Evolutionary conservation across 192 early-diverging fungal species (phyloP), one percentile per base, ranked within the genome.

Genomic region (Paraglomus occultum): DNA sequence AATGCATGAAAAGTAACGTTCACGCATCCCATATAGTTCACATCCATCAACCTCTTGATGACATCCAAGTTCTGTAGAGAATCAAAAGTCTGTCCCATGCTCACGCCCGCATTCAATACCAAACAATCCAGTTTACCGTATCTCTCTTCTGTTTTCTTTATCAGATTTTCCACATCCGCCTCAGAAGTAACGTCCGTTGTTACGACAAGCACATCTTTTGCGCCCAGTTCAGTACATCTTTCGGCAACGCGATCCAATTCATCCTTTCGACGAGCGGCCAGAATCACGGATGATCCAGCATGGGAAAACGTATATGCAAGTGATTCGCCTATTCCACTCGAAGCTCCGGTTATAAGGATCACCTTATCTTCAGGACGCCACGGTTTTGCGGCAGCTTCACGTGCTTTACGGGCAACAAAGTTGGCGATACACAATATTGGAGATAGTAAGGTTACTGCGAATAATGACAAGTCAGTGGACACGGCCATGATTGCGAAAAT

Each of bases 301-400:
- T 82, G 75, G 18, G 89, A 88, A 63, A 89, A 92, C 53, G 89
- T 82, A 15, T 84, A 62, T 15, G 91, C 91, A 18, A 78, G 80
- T n/a, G 88, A 87, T 67, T 83, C 80, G 55, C 91, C 91, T 47
- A 91, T 92, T 45, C 89, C 89, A 5, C 86, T 79, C 23, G 83
- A 83, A 23, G 90, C 88, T 8, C 90, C 90, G 45, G 89, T 89
- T 12, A 67, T 67, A 15, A 67, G 14, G 11, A 67, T 15, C 17
- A 67, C 50, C 43, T 67, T 67, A 1, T 44, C 18, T 14, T 10
- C 15, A 10, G 10, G 1, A 5, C 17, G 7, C 64, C 64, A 67
- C 23, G 64, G 64, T 31, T 22, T 12, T 5, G 64, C 48, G 3
- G 22, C 17, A 42, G 18, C 31, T 6, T 42, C 15, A 15, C 64